These are phyloP conservation scores for Paragyromitra xinjiangensis DNA, from an alignment of 495 filamentous ascomycete genomes.

Conservation along the genomic window DNA sequence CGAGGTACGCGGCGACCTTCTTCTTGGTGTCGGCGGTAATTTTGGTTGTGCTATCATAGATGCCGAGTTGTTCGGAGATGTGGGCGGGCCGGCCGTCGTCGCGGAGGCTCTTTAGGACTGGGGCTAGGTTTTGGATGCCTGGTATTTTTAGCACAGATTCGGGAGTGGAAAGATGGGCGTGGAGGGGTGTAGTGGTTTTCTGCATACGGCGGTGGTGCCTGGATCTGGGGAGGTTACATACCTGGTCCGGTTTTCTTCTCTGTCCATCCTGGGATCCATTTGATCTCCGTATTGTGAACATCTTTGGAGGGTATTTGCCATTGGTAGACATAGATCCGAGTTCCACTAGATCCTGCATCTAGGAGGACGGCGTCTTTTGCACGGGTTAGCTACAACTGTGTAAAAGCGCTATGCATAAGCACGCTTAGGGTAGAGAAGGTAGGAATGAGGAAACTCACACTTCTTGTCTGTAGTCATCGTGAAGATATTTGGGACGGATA, in stretches of 20 bases:
- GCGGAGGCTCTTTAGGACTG: background rate
- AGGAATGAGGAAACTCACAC: background rate
- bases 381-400: background rate
- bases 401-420: background rate
- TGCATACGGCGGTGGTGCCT: background rate
- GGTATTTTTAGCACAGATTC: background rate
- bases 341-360: background rate
- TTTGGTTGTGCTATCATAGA: background rate
- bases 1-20: background rate
- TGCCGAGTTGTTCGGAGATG: slow-evolving; percentile 6
- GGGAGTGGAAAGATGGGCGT: background rate
- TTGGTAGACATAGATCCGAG: background rate
- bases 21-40: background rate
- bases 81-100: background rate
- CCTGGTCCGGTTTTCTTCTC: background rate
- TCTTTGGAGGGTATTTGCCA: background rate
- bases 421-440: background rate
- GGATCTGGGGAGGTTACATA: background rate
- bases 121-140: background rate
- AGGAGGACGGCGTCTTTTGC: slow-evolving; percentile 1
- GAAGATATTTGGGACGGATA: too few species aligned
- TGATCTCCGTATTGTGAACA: background rate
- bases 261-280: background rate
- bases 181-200: background rate
- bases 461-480: background rate